phyloP scores from a whole-genome alignment of 257 asterid genomes.

The Capsicum baccatum region DNA sequence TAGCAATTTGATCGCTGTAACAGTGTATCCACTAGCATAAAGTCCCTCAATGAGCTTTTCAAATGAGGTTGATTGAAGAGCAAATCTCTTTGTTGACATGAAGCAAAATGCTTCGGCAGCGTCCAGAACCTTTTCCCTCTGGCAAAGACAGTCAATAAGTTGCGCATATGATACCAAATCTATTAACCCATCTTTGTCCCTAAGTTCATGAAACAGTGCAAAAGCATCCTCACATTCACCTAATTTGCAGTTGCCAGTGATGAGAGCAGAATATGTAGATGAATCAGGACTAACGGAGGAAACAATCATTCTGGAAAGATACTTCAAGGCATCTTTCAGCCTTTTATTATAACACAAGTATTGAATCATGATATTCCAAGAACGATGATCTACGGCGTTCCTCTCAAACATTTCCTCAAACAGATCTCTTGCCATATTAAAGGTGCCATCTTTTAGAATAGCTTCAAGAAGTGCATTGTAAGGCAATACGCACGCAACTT shows the following conservation, averaged over 20 bases:
- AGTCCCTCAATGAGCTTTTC: constrained; percentile 51
- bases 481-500: constrained; percentile 45
- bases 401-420: constrained; percentile 57
- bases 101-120: constrained; percentile 58
- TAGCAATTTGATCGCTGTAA: constrained; percentile 50
- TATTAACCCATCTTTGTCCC: constrained; percentile 52
- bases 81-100: constrained; percentile 56
- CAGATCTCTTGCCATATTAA: constrained; percentile 47
- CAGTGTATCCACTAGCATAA: constrained; percentile 49
- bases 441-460: constrained; percentile 48
- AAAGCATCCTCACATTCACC: constrained; percentile 56
- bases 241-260: constrained; percentile 61
- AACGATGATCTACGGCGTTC: constrained; percentile 45
- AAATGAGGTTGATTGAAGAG: constrained; percentile 52
- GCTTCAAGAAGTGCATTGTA: constrained; percentile 66
- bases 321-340: constrained; percentile 59
- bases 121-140: constrained; percentile 46
- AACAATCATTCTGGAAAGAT: constrained; percentile 66
- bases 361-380: constrained; percentile 71
- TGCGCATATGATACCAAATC: constrained; percentile 61
- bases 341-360: constrained; percentile 52
- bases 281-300: constrained; percentile 55
- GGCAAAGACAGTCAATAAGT: constrained; percentile 62
- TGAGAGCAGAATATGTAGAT: constrained; percentile 67
- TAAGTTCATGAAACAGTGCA: constrained; percentile 48